Percentiles rank a stretch among this genome's conserved stretches.
phyloP scores from a whole-genome alignment of 1,284 basidiomycete genomes.

The Cystobasidium sp. region DNA sequence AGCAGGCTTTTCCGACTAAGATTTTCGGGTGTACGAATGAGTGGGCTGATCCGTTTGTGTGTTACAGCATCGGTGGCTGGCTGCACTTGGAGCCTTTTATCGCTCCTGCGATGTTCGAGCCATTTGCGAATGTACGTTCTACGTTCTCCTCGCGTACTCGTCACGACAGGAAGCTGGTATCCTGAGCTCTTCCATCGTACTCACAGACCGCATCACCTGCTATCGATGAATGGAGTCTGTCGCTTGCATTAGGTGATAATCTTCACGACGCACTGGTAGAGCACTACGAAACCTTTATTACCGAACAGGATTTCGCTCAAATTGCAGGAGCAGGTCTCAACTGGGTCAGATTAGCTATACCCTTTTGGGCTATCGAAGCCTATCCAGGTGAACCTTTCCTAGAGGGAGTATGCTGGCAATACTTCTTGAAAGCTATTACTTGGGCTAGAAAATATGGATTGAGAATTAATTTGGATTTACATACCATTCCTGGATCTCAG shows the following conservation, averaged over 20 bases:
- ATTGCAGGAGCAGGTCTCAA: slow-evolving; percentile 71
- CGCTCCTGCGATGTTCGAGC: slow-evolving; percentile 77
- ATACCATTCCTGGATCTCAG: slow-evolving; percentile 50
- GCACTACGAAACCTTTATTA: slow-evolving; percentile 83
- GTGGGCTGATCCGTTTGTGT: slow-evolving; percentile 2
- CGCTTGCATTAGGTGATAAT: slow-evolving; percentile 69
- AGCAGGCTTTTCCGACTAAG: background rate
- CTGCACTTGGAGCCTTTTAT: slow-evolving; percentile 86
- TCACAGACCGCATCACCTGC: slow-evolving; percentile 61
- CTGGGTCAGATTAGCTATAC: slow-evolving; percentile 73
- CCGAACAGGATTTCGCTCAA: slow-evolving; percentile 83
- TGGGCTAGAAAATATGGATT: slow-evolving; percentile 53
- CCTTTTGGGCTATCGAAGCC: slow-evolving; percentile 68
- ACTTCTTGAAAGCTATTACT: slow-evolving; percentile 61
- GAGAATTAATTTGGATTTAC: slow-evolving; percentile 52
- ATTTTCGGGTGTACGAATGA: background rate
- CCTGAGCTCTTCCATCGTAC: background rate
- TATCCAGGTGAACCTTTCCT: slow-evolving; percentile 79
- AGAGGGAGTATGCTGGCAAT: slow-evolving; percentile 68
- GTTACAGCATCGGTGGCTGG: slow-evolving; percentile 65
- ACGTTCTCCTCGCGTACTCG: too few relatives aligned
- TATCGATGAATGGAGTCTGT: slow-evolving; percentile 78
- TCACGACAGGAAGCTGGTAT: background rate
- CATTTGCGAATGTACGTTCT: slow-evolving; percentile 61
- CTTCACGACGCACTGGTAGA: slow-evolving; percentile 61